Evolutionary conservation across 139 green algal genomes (phyloP).

Genomic region (Bryopsis sp.): DNA sequence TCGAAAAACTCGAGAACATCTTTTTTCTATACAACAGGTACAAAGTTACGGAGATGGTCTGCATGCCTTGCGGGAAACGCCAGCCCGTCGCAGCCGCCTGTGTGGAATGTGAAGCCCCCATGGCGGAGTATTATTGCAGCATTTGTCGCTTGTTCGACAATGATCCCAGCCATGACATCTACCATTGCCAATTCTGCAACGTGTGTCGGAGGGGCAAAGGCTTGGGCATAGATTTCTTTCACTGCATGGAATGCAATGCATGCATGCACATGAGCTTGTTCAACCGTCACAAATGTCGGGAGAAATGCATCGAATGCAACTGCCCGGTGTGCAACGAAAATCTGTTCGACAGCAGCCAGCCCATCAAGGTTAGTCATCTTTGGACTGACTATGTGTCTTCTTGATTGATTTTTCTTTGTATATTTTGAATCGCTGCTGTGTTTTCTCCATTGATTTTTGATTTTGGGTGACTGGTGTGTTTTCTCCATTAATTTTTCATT

Average conservation of each 20-base stretch:
- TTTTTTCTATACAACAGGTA: too few relatives aligned
- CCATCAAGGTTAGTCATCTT: constrained; percentile 51
- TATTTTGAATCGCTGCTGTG: too few relatives aligned
- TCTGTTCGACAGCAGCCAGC: constrained; percentile 78
- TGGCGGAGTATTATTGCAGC: constrained; percentile 91
- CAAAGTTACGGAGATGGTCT: constrained; percentile 64
- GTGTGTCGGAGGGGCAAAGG: constrained; percentile 55
- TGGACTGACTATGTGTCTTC: not conserved
- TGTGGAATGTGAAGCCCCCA: constrained; percentile 32
- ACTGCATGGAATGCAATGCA: constrained; percentile 98
- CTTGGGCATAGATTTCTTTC: constrained; percentile 76
- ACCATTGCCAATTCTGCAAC: constrained; percentile 99
- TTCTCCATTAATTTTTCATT: too few relatives aligned
- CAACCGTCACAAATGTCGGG: constrained; percentile 81
- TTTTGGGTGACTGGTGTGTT: too few relatives aligned
- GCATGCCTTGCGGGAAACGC: constrained; percentile 74
- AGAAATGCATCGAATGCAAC: constrained; percentile 64
- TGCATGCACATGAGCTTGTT: constrained; percentile 91
- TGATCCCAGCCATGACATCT: constrained; percentile 67
- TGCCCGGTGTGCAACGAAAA: constrained; percentile 95
- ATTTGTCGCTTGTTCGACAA: constrained; percentile 97
- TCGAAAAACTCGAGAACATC: too few relatives aligned
- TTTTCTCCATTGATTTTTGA: constrained; percentile 1
- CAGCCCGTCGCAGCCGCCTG: constrained; percentile 63
- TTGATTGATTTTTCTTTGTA: too few relatives aligned